Evolutionary conservation across 1,284 basidiomycete species (phyloP).

Genomic region (Grifola frondosa): DNA sequence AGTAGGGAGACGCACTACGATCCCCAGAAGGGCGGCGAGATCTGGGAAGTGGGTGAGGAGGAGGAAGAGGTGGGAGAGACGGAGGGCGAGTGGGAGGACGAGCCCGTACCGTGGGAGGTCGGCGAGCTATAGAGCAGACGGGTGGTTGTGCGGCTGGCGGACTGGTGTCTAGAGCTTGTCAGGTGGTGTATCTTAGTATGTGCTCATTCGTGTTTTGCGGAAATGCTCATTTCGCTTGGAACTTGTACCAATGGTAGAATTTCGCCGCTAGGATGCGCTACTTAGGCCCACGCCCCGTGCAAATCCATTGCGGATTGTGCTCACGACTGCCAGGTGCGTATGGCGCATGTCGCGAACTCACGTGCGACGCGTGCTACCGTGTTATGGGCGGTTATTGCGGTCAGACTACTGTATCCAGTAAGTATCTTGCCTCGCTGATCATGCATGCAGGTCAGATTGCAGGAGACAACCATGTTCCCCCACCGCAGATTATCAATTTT

Average conservation of each 20-base stretch:
- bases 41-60: constrained; percentile 75
- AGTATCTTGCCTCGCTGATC: constrained; percentile 26
- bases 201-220: constrained; percentile 15
- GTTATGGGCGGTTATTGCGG: constrained; percentile 26
- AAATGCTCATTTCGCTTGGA: constrained; percentile 19
- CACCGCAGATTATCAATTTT: constrained; percentile 16
- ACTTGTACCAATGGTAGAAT: too few relatives aligned
- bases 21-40: constrained; percentile 60
- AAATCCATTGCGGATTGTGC: neutral
- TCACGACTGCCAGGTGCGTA: constrained; percentile 17
- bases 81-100: constrained; percentile 80
- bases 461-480: constrained; percentile 11
- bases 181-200: constrained; percentile 18
- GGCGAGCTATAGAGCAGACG: constrained; percentile 58
- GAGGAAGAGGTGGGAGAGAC: constrained; percentile 41
- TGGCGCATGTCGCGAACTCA: constrained; percentile 26
- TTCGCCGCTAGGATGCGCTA: too few relatives aligned
- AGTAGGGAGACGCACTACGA: constrained; percentile 56
- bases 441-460: constrained; percentile 31
- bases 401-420: constrained; percentile 11
- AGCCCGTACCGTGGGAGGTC: constrained; percentile 75
- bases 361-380: constrained; percentile 26
- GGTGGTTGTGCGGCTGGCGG: neutral
- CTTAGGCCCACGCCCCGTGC: too few relatives aligned
- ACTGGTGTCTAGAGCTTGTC: neutral